Evolutionary conservation across 805 yeast species (phyloP), one percentile per base, ranked within the genome.

Genomic region (Isabelozyma gotoi): DNA sequence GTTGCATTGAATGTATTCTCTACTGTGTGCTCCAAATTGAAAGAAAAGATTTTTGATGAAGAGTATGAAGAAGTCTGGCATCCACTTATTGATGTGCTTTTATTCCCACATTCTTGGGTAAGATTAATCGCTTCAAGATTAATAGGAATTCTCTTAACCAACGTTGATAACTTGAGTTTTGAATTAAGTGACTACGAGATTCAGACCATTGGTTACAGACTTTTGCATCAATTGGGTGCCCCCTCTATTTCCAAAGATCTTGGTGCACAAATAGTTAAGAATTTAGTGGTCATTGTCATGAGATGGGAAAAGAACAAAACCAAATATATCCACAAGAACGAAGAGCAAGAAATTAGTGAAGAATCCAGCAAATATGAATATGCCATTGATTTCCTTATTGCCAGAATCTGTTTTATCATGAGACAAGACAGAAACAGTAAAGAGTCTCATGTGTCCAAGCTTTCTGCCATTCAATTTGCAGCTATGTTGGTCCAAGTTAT

Each of bases 71-170:
- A 19, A 0, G 53, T 77, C 7, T 86, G 92, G 90, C 51, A 60
- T 2, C 59, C 63, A 14, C 63, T 85, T 2, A 69, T 79, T 18
- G 76, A 74, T 3, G 64, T 81, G 20, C 71, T 90, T 42, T 68
- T 91, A 40, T 91, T 80, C 59, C 97, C 97, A 2, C 97, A 91
- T 63, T 75, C 94, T 1, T 91, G 98, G 98, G 85, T 91, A 5
- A 79, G 97, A 53, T 71, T 85, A 45, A 66, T 77, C 4, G 70
- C 95, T 1, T 67, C 84, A 5, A 71, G 91, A 41, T 67, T 88
- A 27, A 60, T 82, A 33, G 82, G 84, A 1, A 55, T 64, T 1
- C 57, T 85, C 39, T 67, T 87, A 43, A 55, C 75, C 7, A 71
- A 75, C 40, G 38, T 67, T 36, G 65, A 68, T 29, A 52, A 57